Evolutionary conservation across 768 basidiomycete genomes (phyloP).

Genomic region (Candolleomyces efflorescens): DNA sequence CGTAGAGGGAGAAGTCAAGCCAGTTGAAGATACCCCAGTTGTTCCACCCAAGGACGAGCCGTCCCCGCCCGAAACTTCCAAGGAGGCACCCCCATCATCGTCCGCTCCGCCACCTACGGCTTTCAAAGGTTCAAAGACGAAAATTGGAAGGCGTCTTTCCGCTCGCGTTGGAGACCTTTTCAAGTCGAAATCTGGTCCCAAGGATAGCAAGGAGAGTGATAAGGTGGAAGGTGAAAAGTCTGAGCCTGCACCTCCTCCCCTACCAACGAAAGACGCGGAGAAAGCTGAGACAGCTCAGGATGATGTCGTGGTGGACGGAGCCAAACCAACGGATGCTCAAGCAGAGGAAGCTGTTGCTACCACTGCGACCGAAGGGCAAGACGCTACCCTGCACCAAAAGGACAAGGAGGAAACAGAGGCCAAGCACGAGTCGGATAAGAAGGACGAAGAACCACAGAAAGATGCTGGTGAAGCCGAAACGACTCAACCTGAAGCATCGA

Average conservation of each 20-base stretch:
- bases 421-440: background rate
- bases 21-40: background rate
- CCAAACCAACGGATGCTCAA: no score
- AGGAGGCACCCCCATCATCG: background rate
- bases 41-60: background rate
- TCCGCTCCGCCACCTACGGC: background rate
- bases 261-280: no score
- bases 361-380: no score
- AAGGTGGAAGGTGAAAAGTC: background rate
- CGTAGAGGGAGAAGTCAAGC: no score
- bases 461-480: background rate
- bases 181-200: background rate
- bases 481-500: background rate
- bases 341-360: no score
- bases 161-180: slow-evolving; percentile 7
- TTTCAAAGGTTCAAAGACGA: background rate
- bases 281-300: no score
- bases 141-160: slow-evolving; percentile 5
- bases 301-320: no score
- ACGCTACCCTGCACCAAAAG: no score
- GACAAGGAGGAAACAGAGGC: background rate
- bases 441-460: background rate
- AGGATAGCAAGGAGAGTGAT: background rate
- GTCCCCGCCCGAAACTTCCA: background rate
- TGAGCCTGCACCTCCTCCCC: no score